Conservation (phyloP, 805 yeast species). For the Cyberlindnera meyerae region DNA sequence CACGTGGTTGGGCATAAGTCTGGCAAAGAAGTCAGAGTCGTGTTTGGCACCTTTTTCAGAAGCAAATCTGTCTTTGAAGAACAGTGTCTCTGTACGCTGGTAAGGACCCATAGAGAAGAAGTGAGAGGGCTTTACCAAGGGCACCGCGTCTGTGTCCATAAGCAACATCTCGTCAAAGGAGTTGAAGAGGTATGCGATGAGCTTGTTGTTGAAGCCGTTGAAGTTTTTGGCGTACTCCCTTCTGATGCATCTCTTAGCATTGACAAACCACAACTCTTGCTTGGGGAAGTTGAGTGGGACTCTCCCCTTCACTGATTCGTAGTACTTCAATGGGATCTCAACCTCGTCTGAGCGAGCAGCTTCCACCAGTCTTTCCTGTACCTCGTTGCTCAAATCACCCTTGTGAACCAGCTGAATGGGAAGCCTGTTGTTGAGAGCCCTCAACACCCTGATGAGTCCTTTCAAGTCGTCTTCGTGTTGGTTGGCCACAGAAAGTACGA, state of each 20-base stretch:
- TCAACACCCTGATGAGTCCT: constrained; percentile 41
- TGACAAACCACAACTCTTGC: constrained; percentile 39
- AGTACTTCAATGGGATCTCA: constrained; percentile 29
- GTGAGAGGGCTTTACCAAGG: constrained; percentile 34
- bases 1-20: constrained; percentile 37
- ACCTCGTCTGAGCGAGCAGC: constrained; percentile 32
- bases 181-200: constrained; percentile 53
- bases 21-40: constrained; percentile 34
- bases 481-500: constrained; percentile 48
- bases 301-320: constrained; percentile 18
- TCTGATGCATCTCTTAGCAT: constrained; percentile 27
- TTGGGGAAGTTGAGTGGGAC: constrained; percentile 25
- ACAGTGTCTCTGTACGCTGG: constrained; percentile 25
- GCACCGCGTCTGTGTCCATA: constrained; percentile 49
- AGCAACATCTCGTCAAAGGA: constrained; percentile 51
- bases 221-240: constrained; percentile 29
- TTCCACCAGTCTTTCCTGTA: constrained; percentile 31
- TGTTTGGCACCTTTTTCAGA: constrained; percentile 19
- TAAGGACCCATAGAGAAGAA: constrained; percentile 35
- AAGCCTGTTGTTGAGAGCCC: constrained; percentile 31
- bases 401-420: constrained; percentile 41
- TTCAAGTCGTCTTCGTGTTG: constrained; percentile 40
- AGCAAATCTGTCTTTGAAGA: constrained; percentile 42
- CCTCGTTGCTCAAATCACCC: constrained; percentile 32
- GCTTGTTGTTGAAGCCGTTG: constrained; percentile 38